Evolutionary conservation across 1,284 basidiomycete genomes (phyloP).

Genomic region (Leccinum solheimii): DNA sequence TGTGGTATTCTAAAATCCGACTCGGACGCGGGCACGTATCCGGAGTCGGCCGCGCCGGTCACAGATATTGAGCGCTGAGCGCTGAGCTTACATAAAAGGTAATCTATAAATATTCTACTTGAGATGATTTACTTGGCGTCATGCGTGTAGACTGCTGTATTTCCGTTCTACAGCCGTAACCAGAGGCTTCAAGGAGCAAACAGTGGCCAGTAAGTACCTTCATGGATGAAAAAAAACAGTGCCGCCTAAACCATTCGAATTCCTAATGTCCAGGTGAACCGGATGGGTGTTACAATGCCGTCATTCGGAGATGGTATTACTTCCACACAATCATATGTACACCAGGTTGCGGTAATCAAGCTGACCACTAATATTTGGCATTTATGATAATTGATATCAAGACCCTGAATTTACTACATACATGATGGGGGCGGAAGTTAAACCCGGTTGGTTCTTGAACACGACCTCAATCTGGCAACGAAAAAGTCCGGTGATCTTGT

Average conservation of each 20-base stretch:
- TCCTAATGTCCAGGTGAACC: not conserved
- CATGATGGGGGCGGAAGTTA: conserved; percentile 5
- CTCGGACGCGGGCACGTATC: not conserved
- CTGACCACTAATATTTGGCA: not conserved
- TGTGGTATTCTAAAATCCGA: not conserved
- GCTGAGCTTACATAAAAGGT: conserved; percentile 4
- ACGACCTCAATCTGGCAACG: conserved; percentile 6
- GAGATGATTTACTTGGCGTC: conserved; percentile 5
- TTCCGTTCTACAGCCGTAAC: conserved; percentile 30
- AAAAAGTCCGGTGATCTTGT: not conserved
- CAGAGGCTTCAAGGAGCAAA: not conserved
- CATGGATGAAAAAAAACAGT: not conserved
- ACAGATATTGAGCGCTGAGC: too few species aligned
- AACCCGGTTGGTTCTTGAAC: not conserved
- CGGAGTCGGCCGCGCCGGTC: not conserved
- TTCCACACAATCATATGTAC: not conserved
- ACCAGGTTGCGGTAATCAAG: not conserved
- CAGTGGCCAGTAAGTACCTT: not conserved
- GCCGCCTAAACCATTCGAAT: not conserved
- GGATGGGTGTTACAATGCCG: not conserved
- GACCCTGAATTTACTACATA: conserved; percentile 19
- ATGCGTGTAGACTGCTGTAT: conserved; percentile 6
- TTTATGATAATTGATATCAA: not conserved
- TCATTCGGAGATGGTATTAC: not conserved
- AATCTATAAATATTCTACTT: conserved; percentile 2